Conservation (phyloP, 2,329 filamentous ascomycete genomes). For the Scedosporium minutisporum region DNA sequence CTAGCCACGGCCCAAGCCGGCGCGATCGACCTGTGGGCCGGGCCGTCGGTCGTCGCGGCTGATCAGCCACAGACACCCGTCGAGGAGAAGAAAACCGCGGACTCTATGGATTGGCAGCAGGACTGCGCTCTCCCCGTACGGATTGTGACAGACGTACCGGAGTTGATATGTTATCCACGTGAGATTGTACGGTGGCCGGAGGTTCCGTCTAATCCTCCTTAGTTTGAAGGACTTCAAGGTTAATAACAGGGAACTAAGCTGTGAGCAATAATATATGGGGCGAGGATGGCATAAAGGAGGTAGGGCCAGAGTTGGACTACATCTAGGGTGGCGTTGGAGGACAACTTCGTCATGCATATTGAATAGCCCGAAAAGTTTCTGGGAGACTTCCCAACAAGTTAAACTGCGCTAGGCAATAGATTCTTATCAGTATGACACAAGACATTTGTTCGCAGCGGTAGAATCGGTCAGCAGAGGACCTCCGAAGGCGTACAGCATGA, state of each 20-base stretch:
- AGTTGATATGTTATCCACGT: background rate
- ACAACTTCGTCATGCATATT: no score
- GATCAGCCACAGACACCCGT: background rate
- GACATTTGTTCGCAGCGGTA: no score
- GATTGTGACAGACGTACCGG: slow-evolving; percentile 1
- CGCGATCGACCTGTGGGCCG: background rate
- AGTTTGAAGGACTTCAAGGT: background rate
- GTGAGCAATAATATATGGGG: no score
- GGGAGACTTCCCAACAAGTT: no score
- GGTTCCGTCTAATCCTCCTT: background rate
- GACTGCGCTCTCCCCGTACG: slow-evolving; percentile 13
- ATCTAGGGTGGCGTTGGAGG: no score
- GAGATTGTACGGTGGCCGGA: background rate
- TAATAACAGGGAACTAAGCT: background rate
- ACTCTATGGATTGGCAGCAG: slow-evolving; percentile 18
- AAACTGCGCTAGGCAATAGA: no score
- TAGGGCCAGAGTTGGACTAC: no score
- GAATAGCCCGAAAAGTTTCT: no score
- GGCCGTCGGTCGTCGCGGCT: background rate
- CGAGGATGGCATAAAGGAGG: no score
- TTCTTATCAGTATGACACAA: no score
- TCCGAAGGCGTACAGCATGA: slow-evolving; percentile 96
- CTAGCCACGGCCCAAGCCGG: background rate
- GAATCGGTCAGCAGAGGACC: slow-evolving; percentile 13
- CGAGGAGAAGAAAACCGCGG: slow-evolving; percentile 1